Percentiles rank a stretch among this genome's conserved stretches.
Conservation (phyloP, 805 yeast species). For the Maudiozyma saulgeensis region DNA sequence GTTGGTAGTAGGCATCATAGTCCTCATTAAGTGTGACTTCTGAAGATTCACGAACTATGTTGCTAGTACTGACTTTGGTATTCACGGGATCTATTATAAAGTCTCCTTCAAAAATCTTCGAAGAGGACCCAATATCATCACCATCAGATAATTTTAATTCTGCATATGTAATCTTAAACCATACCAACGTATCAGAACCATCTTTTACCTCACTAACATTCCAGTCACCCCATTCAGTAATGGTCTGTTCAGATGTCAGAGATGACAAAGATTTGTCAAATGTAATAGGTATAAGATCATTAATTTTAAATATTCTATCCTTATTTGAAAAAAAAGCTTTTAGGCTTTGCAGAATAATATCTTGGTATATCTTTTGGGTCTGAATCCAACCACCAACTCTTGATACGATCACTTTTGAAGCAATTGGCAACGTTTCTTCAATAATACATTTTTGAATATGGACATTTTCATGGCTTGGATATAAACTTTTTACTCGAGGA, state of each 20-base stretch:
- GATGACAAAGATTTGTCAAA: conserved; percentile 39
- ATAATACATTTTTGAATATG: conserved; percentile 3
- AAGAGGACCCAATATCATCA: neutral
- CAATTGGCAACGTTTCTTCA: conserved; percentile 10
- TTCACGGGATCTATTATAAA: conserved; percentile 43
- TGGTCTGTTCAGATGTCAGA: conserved; percentile 5
- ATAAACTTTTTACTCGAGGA: conserved; percentile 19
- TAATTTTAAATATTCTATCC: conserved; percentile 49
- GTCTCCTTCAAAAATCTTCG: neutral
- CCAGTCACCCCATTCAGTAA: neutral
- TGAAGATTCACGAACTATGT: conserved; percentile 39
- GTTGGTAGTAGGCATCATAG: conserved; percentile 40
- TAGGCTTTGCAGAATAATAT: conserved; percentile 43
- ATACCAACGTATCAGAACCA: conserved; percentile 61
- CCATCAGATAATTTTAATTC: conserved; percentile 20
- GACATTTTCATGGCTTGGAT: conserved; percentile 5
- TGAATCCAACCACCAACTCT: conserved; percentile 23
- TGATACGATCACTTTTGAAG: conserved; percentile 18
- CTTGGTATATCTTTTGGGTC: conserved; percentile 22
- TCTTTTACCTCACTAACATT: neutral
- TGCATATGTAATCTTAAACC: conserved; percentile 64
- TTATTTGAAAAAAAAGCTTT: conserved; percentile 50
- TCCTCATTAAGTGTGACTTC: conserved; percentile 9
- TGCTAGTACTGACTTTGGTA: conserved; percentile 58
- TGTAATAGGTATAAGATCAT: conserved; percentile 67